Percentiles rank a stretch among this genome's conserved stretches.
These are phyloP conservation scores for Corymbia calophylla DNA, from an alignment of 441 rosid species.

Conservation along the genomic window DNA sequence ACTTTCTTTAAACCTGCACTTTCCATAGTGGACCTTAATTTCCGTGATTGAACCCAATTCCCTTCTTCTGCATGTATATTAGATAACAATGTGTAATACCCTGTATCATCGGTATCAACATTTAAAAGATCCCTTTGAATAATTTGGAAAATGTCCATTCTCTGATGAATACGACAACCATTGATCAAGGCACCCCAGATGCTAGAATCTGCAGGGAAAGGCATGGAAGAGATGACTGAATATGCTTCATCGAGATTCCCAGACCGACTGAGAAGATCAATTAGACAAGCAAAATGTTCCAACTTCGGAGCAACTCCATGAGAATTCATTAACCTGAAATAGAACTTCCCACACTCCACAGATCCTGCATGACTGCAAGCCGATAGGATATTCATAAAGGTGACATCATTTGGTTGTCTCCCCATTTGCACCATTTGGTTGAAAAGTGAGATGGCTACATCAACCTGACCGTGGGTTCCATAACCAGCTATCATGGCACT, in stretches of 20 bases:
- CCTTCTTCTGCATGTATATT: slow-evolving; percentile 71
- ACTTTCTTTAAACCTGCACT: slow-evolving; percentile 55
- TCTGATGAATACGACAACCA: slow-evolving; percentile 70
- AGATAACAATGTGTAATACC: slow-evolving; percentile 58
- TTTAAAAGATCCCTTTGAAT: slow-evolving; percentile 32
- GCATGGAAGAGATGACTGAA: slow-evolving; percentile 47
- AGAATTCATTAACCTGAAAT: slow-evolving; percentile 46
- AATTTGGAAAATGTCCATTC: slow-evolving; percentile 52
- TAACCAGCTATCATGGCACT: slow-evolving; percentile 73
- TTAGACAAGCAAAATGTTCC: slow-evolving; percentile 72
- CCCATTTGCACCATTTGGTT: slow-evolving; percentile 53
- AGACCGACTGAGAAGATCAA: slow-evolving; percentile 76
- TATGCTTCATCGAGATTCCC: slow-evolving; percentile 65
- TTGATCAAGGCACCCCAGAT: slow-evolving; percentile 70
- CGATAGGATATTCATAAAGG: slow-evolving; percentile 73
- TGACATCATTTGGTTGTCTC: slow-evolving; percentile 56
- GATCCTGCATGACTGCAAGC: slow-evolving; percentile 86
- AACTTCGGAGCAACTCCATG: slow-evolving; percentile 48
- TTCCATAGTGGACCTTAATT: slow-evolving; percentile 48
- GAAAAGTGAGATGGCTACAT: slow-evolving; percentile 46
- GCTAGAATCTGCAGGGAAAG: slow-evolving; percentile 49
- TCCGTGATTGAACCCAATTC: slow-evolving; percentile 52
- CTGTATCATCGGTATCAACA: slow-evolving; percentile 49
- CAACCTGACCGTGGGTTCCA: slow-evolving; percentile 65
- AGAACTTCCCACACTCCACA: slow-evolving; percentile 50